These are phyloP conservation scores for Candida schatavii DNA, from an alignment of 805 yeast species.

Conservation along the genomic window DNA sequence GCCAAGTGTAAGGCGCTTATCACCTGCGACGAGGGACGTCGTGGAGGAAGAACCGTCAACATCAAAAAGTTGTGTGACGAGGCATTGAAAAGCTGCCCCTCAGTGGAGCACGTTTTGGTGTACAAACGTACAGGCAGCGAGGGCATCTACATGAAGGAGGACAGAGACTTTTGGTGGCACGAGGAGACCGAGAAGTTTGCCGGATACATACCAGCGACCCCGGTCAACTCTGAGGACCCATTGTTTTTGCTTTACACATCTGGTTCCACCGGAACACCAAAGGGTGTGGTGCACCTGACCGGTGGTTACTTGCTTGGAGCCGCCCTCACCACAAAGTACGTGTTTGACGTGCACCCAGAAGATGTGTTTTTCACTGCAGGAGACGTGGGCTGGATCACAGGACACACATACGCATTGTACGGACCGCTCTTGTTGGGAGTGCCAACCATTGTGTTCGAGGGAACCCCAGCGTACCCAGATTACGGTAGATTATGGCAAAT, in stretches of 20 bases:
- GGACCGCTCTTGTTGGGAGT: constrained; percentile 79
- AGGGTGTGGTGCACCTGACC: constrained; percentile 80
- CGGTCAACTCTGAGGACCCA: constrained; percentile 79
- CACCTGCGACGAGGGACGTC: constrained; percentile 77
- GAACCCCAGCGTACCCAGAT: constrained; percentile 84
- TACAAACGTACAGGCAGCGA: constrained; percentile 69
- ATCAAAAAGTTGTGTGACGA: constrained; percentile 83
- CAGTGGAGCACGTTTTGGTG: constrained; percentile 67
- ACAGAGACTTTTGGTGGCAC: constrained; percentile 77
- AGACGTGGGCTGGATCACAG: constrained; percentile 91
- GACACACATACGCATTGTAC: constrained; percentile 79
- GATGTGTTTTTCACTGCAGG: constrained; percentile 84
- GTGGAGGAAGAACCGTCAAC: constrained; percentile 81
- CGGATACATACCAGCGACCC: constrained; percentile 69
- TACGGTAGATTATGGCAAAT: constrained; percentile 80
- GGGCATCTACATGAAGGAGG: constrained; percentile 46
- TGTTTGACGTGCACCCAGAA: constrained; percentile 71
- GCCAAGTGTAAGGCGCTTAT: constrained; percentile 71
- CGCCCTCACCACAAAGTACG: constrained; percentile 67
- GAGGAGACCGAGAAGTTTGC: constrained; percentile 64
- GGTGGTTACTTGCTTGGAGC: constrained; percentile 80
- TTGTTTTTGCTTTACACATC: constrained; percentile 79
- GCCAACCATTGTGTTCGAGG: constrained; percentile 78
- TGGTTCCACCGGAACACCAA: constrained; percentile 87
- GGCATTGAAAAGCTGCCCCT: constrained; percentile 64